Evolutionary conservation across 345 rosid genomes (phyloP).

Genomic region (Salix viminalis): DNA sequence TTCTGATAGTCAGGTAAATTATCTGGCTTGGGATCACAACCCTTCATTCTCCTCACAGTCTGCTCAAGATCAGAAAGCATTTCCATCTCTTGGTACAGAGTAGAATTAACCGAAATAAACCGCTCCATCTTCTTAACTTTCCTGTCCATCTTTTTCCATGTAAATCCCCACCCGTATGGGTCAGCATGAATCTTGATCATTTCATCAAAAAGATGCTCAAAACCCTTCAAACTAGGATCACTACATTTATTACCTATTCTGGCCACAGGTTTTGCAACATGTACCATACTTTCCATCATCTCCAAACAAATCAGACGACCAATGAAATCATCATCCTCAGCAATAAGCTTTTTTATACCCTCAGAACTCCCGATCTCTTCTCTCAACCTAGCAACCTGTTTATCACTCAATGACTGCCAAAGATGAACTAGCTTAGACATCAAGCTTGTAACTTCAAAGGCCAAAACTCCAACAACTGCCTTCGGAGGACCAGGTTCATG

Average conservation of each 20-base stretch:
- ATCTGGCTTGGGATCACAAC: constrained; percentile 49
- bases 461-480: constrained; percentile 64
- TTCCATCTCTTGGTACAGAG: constrained; percentile 89
- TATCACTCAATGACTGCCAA: constrained; percentile 88
- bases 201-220: constrained; percentile 52
- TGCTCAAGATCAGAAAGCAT: constrained; percentile 72
- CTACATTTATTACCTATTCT: constrained; percentile 70
- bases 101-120: constrained; percentile 62
- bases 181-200: constrained; percentile 54
- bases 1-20: constrained; percentile 61
- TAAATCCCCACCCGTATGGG: constrained; percentile 67
- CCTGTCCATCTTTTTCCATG: constrained; percentile 74
- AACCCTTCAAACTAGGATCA: constrained; percentile 60
- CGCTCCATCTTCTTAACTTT: constrained; percentile 86
- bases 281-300: constrained; percentile 56
- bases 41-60: constrained; percentile 64
- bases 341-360: constrained; percentile 77
- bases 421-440: constrained; percentile 81
- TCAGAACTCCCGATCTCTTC: constrained; percentile 56
- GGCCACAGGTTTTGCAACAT: constrained; percentile 62
- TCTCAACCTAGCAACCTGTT: constrained; percentile 66
- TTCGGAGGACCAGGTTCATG: constrained; percentile 52
- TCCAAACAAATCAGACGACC: constrained; percentile 59
- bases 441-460: constrained; percentile 83
- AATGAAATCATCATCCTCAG: constrained; percentile 72